phyloP scores from a whole-genome alignment of 208 protist species.

The Crithidia acanthocephali region DNA sequence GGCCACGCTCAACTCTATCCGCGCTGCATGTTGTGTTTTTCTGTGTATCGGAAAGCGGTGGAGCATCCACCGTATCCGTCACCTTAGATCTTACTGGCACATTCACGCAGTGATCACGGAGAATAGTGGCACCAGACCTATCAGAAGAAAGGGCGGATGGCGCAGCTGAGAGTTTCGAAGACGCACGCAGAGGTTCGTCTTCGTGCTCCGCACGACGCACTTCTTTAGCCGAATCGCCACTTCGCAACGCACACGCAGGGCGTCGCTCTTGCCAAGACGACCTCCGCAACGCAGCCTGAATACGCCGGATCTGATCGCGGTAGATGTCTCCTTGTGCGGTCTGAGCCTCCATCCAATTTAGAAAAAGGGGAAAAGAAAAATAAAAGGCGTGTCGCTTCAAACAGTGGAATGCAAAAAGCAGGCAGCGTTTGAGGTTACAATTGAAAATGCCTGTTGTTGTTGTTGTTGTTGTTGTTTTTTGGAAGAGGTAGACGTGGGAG shows the following conservation, averaged over 20 bases:
- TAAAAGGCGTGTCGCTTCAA: neutral
- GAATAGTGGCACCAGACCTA: neutral
- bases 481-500: too few species aligned
- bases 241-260: neutral
- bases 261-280: neutral
- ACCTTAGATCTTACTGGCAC: neutral
- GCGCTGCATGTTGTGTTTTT: neutral
- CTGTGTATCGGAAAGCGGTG: neutral
- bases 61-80: neutral
- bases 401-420: neutral
- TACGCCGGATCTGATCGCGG: slow-evolving; percentile 14
- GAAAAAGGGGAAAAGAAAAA: too few species aligned
- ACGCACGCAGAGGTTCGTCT: neutral
- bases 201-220: neutral
- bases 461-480: too few species aligned
- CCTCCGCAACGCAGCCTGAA: slow-evolving; percentile 16
- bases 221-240: neutral
- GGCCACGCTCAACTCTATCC: neutral
- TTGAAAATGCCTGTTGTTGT: too few species aligned
- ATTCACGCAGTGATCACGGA: neutral
- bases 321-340: neutral
- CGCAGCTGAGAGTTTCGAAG: neutral
- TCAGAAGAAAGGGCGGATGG: neutral
- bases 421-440: too few species aligned
- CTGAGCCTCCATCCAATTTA: neutral